These are phyloP conservation scores for Candida piceae DNA, from an alignment of 805 yeast genomes.

Conservation along the genomic window DNA sequence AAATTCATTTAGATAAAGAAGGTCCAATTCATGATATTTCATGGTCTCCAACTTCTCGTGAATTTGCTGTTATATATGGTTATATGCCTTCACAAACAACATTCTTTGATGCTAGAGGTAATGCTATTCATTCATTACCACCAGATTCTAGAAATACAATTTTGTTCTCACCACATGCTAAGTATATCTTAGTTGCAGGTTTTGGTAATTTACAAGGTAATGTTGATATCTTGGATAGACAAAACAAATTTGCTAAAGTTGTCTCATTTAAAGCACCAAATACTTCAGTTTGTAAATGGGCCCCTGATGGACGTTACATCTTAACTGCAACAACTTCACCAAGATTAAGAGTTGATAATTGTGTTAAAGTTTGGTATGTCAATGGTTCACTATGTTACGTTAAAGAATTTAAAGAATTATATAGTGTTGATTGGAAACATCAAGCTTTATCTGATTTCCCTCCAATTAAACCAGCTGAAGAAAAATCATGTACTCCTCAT, in stretches of 20 bases:
- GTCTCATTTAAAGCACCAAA: constrained; percentile 86
- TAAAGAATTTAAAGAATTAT: constrained; percentile 77
- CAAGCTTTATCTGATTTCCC: constrained; percentile 52
- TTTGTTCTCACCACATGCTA: constrained; percentile 89
- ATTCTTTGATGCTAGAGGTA: constrained; percentile 92
- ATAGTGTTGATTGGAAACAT: constrained; percentile 81
- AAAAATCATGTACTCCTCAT: constrained; percentile 65
- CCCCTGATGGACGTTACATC: constrained; percentile 91
- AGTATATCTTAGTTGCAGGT: constrained; percentile 89
- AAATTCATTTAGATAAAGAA: constrained; percentile 82
- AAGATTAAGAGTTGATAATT: constrained; percentile 93
- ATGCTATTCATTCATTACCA: constrained; percentile 75
- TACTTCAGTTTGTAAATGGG: constrained; percentile 96
- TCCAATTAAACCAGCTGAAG: constrained; percentile 39
- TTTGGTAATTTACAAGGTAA: constrained; percentile 97
- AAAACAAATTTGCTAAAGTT: constrained; percentile 73
- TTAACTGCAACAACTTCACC: constrained; percentile 97
- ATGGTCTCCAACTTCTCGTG: constrained; percentile 95
- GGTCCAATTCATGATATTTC: constrained; percentile 97
- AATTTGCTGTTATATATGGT: constrained; percentile 96
- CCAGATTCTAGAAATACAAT: constrained; percentile 87
- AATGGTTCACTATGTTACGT: constrained; percentile 75
- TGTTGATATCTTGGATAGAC: constrained; percentile 91
- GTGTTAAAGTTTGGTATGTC: constrained; percentile 90
- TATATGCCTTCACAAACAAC: constrained; percentile 96